Evolutionary conservation across 306 rosid species (phyloP), one percentile per base, ranked within the genome.

Genomic region (Luffa acutangula): DNA sequence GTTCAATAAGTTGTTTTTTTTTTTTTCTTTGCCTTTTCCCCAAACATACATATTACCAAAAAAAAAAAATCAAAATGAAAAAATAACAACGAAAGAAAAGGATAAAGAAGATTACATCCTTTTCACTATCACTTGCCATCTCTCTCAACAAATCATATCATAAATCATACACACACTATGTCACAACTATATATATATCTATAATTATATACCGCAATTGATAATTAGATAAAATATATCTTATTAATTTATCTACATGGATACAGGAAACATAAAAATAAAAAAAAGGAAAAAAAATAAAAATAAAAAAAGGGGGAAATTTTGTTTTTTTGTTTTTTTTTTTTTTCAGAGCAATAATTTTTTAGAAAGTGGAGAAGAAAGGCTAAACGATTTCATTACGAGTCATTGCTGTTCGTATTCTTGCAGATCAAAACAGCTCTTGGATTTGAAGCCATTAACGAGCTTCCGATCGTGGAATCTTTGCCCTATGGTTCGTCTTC

Each of bases 401-500:
- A 17, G 48, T 66, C 13, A 43, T 51, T 5, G 45, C 14, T 73
- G 85, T 25, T 85, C 82, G 45, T 84, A 89, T 58, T 88, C 92
- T 73, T 89, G 93, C 77, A 94, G 92, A 94, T 94, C 97, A 52
- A 88, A 91, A 66, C 91, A 88, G 76, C 93, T 90, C 76, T 87
- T 89, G 1, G 92, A 60, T 75, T 89, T 94, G 84, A 94, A 87
- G 79, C 89, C 89, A 54, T 87, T 77, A n/a, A 69, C 53, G 3
- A 88, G 81, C 81, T 90, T 90, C 80, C 75, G 49, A 6, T 83
- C 83, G 7, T 72, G 81, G 48, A 72, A 82, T 37, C 65, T 85
- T 0, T 36, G 80, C 78, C 54, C 80, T 45, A 42, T n/a, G 37
- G 5, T 45, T 83, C 88, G 84, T 81, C 60, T 80, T 79, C 65